These are phyloP conservation scores for Neonectria sp. DNA, from an alignment of 2,329 filamentous ascomycete species.

Conservation along the genomic window DNA sequence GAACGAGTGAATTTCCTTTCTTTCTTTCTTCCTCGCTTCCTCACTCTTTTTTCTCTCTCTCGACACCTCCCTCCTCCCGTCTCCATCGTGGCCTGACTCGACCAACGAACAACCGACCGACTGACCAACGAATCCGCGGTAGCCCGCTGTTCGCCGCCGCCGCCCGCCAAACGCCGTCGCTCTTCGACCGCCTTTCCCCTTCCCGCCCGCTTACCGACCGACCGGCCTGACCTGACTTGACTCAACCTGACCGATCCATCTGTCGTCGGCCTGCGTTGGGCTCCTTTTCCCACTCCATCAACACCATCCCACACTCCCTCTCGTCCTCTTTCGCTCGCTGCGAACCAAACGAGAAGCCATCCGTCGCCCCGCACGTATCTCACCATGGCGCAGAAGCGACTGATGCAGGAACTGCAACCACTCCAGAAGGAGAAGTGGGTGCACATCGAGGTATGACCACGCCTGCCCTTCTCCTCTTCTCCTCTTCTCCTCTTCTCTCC, in stretches of 20 bases:
- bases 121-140: slow-evolving; percentile 23
- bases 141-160: slow-evolving; percentile 35
- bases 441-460: slow-evolving; percentile 80
- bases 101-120: slow-evolving; percentile 9
- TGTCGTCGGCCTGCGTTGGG: slow-evolving; percentile 17
- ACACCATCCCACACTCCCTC: not conserved
- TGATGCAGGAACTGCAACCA: slow-evolving; percentile 90
- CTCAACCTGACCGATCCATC: slow-evolving; percentile 37
- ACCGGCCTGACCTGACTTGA: slow-evolving; percentile 39
- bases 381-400: slow-evolving; percentile 75
- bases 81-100: slow-evolving; percentile 18
- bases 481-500: not conserved
- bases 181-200: slow-evolving; percentile 48
- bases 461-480: not conserved
- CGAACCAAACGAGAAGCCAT: slow-evolving; percentile 21
- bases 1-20: too few relatives aligned
- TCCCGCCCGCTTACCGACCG: slow-evolving; percentile 32
- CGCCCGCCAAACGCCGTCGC: slow-evolving; percentile 29
- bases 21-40: not conserved
- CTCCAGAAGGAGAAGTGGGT: slow-evolving; percentile 95
- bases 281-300: slow-evolving; percentile 15
- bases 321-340: not conserved
- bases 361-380: slow-evolving; percentile 18
- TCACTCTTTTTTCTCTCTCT: not conserved
- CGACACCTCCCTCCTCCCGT: not conserved